These are phyloP conservation scores for Penicillium sp. DNA, from an alignment of 2,329 filamentous ascomycete species.

Conservation along the genomic window DNA sequence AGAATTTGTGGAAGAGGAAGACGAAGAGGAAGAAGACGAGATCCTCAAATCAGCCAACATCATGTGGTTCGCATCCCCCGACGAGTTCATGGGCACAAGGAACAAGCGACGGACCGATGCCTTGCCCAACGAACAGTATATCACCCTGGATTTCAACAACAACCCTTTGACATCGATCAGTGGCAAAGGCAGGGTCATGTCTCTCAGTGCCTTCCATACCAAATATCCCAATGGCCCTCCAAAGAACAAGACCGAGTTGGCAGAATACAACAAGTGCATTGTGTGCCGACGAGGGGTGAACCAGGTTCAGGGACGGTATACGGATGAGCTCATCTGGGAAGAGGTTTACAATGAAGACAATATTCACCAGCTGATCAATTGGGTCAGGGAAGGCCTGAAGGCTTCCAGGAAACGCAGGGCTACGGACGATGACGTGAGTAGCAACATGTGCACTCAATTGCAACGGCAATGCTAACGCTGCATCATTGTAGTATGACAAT, in stretches of 20 bases:
- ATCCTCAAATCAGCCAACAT: constrained; percentile 73
- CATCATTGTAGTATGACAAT: constrained; percentile 37
- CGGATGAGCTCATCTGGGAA: constrained; percentile 89
- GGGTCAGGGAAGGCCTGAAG: constrained; percentile 65
- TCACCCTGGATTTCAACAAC: constrained; percentile 81
- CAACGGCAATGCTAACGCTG: constrained; percentile 5
- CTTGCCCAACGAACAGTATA: constrained; percentile 84
- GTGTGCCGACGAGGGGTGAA: constrained; percentile 88
- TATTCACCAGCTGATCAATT: constrained; percentile 63
- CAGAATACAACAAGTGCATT: constrained; percentile 81
- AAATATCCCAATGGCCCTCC: constrained; percentile 75
- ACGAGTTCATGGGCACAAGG: constrained; percentile 82
- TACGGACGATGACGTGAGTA: constrained; percentile 40
- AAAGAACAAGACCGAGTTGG: constrained; percentile 57
- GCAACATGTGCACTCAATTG: background rate
- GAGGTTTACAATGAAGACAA: constrained; percentile 70
- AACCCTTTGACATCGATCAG: constrained; percentile 89
- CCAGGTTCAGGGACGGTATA: constrained; percentile 83
- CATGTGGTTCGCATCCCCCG: constrained; percentile 87
- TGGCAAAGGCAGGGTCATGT: constrained; percentile 80
- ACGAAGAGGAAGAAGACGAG: constrained; percentile 59
- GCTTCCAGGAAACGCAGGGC: constrained; percentile 58
- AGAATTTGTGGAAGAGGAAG: constrained; percentile 72
- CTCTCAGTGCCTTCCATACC: constrained; percentile 64
- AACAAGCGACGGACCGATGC: constrained; percentile 79